Evolutionary conservation across 2,329 filamentous ascomycete species (phyloP), one percentile per base, ranked within the genome.

Genomic region (Fusarium xyrophilum): DNA sequence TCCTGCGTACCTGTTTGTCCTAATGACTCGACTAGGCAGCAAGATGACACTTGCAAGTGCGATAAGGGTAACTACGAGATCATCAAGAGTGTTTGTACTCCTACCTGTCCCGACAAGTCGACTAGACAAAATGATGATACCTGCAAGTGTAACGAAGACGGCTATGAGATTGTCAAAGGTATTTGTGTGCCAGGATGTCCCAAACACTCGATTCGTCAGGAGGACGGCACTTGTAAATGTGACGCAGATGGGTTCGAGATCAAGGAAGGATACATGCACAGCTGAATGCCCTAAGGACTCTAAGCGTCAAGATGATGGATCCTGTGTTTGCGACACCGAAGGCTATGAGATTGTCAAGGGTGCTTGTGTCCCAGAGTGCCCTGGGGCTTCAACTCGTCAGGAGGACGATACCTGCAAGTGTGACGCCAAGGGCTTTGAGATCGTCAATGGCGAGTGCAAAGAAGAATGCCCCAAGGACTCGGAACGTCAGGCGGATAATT

Each of bases 1-100:
- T 23, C 14, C 9, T 47, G 44, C 7, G 14, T 48, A 3, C 11
- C 44, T 3, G 28, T 33, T 33, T 48, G 44, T 6, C 28, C 44
- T 0, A 25, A 33, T 0, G 44, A 33, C 2, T 48, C 46, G 0
- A 48, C 11, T 0, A 33, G 46, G 0, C 46, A 48, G 6, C 11
- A 48, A 3, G 46, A 48, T 11, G 21, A n/a, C 3, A 33, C 46
- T 0, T 48, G 46, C 46, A 33, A 33, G 2, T 48, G 46, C 12
- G 6, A 48, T 23, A 11, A 33, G 15, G 15, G 25, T n/a, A 6
- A 14, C 4, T 25, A 25, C 12, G 46, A 48, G 12, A 11, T 48
- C 4, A 3, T 48, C 17, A 33, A 48, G 21, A 48, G 33, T 5
- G 12, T 33, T 3, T 48, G 46, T 0, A 23, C 12, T 0, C 21